Base-by-base conservation (phyloP, 768 basidiomycete species). In the Boletus reticulatus region DNA sequence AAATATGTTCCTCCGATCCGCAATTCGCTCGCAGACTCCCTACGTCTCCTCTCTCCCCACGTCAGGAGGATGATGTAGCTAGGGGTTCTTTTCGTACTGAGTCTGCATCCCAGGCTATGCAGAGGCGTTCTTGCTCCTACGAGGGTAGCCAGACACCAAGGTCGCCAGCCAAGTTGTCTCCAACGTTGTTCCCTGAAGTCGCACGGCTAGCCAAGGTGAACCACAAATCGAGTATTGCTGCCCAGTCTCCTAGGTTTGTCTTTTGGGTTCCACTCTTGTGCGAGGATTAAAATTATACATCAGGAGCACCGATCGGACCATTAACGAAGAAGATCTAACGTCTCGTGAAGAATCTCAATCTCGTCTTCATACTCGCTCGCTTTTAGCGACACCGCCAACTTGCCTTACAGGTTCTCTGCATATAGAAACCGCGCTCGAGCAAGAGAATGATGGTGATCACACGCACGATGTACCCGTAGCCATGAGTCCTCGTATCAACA, bases 201-300 rank as follows among this genome's bases (percentile, higher is more conserved):
- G 53, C 13, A 11, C 45, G 55, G 13, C 29, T 19, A 13, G 39
- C 14, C 2, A 58, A 48, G n/a, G 50, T 32, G 32, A 22, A 57
- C 13, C 45, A 51, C 22, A 57, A 27, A 20, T 38, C 34, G 22
- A 59, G 47, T 11, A 19, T 32, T 22, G 16, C 27, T 9, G 1
- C 20, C 1, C 52, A 50, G 38, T 48, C 59, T 50, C 51, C 36
- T 24, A 53, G 47, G 65, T 65, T 44, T 20, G 63, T 57, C 27
- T 48, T 17, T 13, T 0, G 0, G 6, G 11, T n/a, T 49, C 36
- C 2, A 6, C 10, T 46, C 16, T 12, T 39, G 36, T 37, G 14
- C 46, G 17, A 24, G 16, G 13, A 10, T 34, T 62, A 16, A 16
- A 65, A 20, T n/a, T 6, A 34, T 47, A 4, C 10, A n/a, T 36